Percentiles rank a stretch among this genome's conserved stretches.
These are phyloP conservation scores for Ceratobasidium sp. DNA, from an alignment of 1,284 basidiomycete genomes.

Conservation along the genomic window DNA sequence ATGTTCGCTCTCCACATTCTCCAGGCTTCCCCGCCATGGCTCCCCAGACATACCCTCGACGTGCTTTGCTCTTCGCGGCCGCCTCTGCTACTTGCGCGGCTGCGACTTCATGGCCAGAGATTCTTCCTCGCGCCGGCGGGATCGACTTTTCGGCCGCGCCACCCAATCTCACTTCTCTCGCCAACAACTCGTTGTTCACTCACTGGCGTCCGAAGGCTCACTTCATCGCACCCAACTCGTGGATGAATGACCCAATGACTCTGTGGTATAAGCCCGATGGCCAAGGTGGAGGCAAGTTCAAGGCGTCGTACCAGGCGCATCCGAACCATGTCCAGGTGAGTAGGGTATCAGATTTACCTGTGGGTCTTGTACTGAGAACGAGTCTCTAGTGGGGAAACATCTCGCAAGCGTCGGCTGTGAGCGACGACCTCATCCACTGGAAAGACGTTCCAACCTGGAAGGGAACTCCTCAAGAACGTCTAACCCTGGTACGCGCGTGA, in stretches of 20 bases:
- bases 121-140: conserved; percentile 13
- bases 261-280: conserved; percentile 34
- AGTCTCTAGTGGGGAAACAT: conserved; percentile 31
- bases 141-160: conserved; percentile 33
- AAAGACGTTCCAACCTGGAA: conserved; percentile 34
- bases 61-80: conserved; percentile 19
- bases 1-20: not conserved
- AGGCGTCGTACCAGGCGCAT: conserved; percentile 34
- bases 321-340: conserved; percentile 30
- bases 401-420: conserved; percentile 28
- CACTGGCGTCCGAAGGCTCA: conserved; percentile 33
- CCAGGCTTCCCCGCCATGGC: not conserved
- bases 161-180: conserved; percentile 22
- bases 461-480: conserved; percentile 14
- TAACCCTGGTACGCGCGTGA: conserved; percentile 5
- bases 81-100: conserved; percentile 3
- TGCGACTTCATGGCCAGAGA: conserved; percentile 19
- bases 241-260: conserved; percentile 35
- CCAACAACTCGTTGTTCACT: conserved; percentile 26
- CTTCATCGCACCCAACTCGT: conserved; percentile 35
- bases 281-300: conserved; percentile 33
- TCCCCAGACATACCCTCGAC: conserved; percentile 10
- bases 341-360: not conserved
- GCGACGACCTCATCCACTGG: conserved; percentile 37
- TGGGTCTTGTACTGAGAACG: not conserved